Base-by-base conservation (phyloP, 441 rosid species). In the Manihot esculenta region DNA sequence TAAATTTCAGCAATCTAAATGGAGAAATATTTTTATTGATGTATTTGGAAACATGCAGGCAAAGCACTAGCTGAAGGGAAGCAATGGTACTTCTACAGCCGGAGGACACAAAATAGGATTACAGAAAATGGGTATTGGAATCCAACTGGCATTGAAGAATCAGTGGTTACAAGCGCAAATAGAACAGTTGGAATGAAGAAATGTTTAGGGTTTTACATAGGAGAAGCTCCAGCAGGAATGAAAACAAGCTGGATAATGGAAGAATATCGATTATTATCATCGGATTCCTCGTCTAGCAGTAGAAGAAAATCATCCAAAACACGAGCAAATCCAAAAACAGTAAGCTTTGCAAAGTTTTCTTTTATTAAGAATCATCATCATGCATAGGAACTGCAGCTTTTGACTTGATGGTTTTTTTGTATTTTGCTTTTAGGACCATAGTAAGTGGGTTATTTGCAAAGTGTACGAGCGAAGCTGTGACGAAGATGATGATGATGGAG, bases 401-500 rank as follows among this genome's bases (percentile, higher is more conserved):
- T 51, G 3, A 55, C 38, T 11, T 23, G 27, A 21, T 14, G 45
- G 48, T 48, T 41, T 48, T n/a, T 20, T 12, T 51, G 57, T 24
- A 13, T 35, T 1, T 55, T 75, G 84, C n/a, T n/a, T n/a, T n/a
- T n/a, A 89, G 97, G 98, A 89, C 69, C 76, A 76, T 60, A 89
- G 88, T 78, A 88, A 81, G 74, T 91, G 97, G 98, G 97, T 89
- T 33, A 69, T 93, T n/a, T 91, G 98, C 79, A 84, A 96, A 77
- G 97, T 91, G 57, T 85, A 87, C 53, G 96, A 93, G 75, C 72
- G 82, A 33, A 66, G 63, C 13, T 61, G 68, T 12, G 78, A 64
- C 12, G 81, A 83, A 21, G 85, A 83, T 0, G 84, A 80, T 0
- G 84, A 80, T 8, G 80, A 64, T 5, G 87, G 83, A 68, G 72